phyloP scores from a whole-genome alignment of 257 asterid genomes.

The Penstemon barbatus region DNA sequence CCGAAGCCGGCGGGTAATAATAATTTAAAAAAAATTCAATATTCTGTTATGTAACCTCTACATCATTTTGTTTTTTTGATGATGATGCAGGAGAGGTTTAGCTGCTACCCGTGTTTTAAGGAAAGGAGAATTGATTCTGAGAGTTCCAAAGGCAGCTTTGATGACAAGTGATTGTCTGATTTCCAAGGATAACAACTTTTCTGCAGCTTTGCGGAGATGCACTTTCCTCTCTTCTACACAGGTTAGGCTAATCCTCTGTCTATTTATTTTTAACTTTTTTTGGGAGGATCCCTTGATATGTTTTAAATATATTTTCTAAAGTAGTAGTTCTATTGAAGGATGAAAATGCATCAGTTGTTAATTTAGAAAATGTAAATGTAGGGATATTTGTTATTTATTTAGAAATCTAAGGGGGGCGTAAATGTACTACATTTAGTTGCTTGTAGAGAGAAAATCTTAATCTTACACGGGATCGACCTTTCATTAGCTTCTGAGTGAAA shows the following conservation, averaged over 20 bases:
- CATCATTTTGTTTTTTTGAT: background rate
- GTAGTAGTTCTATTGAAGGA: background rate
- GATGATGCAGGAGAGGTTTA: slow-evolving; percentile 73
- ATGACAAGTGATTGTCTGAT: slow-evolving; percentile 59
- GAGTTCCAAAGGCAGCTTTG: slow-evolving; percentile 75
- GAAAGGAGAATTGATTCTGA: slow-evolving; percentile 76
- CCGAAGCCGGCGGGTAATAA: slow-evolving; percentile 86
- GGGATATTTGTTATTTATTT: slow-evolving; percentile 11
- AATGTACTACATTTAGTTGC: background rate
- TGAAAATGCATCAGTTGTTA: background rate
- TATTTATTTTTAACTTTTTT: background rate
- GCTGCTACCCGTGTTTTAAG: slow-evolving; percentile 69
- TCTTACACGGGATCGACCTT: background rate
- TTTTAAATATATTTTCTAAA: no score
- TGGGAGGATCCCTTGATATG: background rate
- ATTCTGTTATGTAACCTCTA: background rate
- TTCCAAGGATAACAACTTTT: slow-evolving; percentile 41
- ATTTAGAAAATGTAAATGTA: background rate
- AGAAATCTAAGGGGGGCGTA: background rate
- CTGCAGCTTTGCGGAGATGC: slow-evolving; percentile 44
- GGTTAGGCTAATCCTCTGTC: slow-evolving; percentile 35
- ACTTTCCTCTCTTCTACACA: slow-evolving; percentile 62
- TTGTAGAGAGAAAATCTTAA: background rate
- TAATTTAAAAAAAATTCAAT: no score
- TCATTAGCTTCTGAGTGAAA: background rate